phyloP scores from a whole-genome alignment of 1,284 basidiomycete genomes.

The Athelia sp. region DNA sequence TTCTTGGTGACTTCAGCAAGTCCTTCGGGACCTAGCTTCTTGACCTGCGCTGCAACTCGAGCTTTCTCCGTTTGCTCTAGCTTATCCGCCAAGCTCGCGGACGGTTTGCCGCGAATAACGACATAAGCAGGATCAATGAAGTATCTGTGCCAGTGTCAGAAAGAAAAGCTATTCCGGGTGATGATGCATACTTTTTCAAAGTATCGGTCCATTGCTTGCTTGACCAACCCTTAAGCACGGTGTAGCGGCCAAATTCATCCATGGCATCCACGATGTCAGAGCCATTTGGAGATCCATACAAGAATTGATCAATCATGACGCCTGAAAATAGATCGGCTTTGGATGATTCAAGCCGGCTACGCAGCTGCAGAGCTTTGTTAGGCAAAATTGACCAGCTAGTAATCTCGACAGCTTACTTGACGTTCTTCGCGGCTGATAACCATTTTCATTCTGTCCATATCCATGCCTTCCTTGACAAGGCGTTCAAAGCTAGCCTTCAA shows the following conservation, averaged over 20 bases:
- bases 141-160: slow-evolving; percentile 48
- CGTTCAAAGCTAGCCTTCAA: slow-evolving; percentile 69
- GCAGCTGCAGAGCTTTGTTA: slow-evolving; percentile 40
- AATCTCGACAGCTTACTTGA: slow-evolving; percentile 45
- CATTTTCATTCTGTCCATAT: slow-evolving; percentile 90
- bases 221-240: slow-evolving; percentile 66
- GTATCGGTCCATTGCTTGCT: slow-evolving; percentile 76
- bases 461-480: slow-evolving; percentile 76
- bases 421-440: slow-evolving; percentile 86
- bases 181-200: slow-evolving; percentile 63
- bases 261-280: slow-evolving; percentile 72
- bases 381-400: slow-evolving; percentile 3
- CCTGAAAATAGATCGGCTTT: slow-evolving; percentile 75
- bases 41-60: slow-evolving; percentile 69
- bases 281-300: slow-evolving; percentile 86
- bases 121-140: slow-evolving; percentile 70
- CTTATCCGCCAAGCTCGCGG: slow-evolving; percentile 76
- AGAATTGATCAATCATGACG: slow-evolving; percentile 78
- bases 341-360: slow-evolving; percentile 69
- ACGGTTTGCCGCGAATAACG: slow-evolving; percentile 84
- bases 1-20: slow-evolving; percentile 67
- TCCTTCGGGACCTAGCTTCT: slow-evolving; percentile 75
- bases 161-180: neutral
- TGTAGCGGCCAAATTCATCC: slow-evolving; percentile 78
- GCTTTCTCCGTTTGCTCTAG: slow-evolving; percentile 82